Conservation (phyloP, 768 basidiomycete species). For the Trametes gibbosa region DNA sequence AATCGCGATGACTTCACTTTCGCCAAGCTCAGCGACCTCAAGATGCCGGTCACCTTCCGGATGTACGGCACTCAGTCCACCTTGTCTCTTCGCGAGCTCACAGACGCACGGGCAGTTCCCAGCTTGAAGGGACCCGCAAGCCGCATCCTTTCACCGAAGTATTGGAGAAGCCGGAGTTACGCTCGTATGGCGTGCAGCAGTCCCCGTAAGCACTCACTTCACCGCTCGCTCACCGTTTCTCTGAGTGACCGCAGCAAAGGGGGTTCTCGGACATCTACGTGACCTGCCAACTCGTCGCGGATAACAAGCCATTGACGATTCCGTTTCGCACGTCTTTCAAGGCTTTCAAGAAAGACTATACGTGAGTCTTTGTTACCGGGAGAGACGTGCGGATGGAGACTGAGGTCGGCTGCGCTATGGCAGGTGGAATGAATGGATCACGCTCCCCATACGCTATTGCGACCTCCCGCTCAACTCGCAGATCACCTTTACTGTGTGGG, state of each 20-base stretch:
- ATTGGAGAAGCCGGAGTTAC: constrained; percentile 76
- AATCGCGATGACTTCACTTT: constrained; percentile 90
- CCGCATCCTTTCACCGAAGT: constrained; percentile 74
- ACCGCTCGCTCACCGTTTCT: constrained; percentile 13
- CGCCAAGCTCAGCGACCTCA: constrained; percentile 86
- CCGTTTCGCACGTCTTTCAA: constrained; percentile 92
- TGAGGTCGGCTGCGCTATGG: background rate
- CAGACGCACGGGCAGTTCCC: constrained; percentile 51
- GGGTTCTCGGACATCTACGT: constrained; percentile 91
- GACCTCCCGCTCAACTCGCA: constrained; percentile 89
- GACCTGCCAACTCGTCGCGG: constrained; percentile 86
- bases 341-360: constrained; percentile 81
- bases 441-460: constrained; percentile 88
- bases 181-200: constrained; percentile 83
- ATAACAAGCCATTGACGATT: constrained; percentile 91
- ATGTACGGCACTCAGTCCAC: constrained; percentile 48
- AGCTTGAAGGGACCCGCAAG: constrained; percentile 79
- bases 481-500: constrained; percentile 94
- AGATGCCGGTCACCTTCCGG: constrained; percentile 81
- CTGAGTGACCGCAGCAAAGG: constrained; percentile 39
- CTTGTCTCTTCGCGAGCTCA: background rate
- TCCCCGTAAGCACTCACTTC: constrained; percentile 52
- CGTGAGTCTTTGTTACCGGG: constrained; percentile 40
- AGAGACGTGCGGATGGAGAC: too few species aligned
- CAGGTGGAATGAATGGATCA: constrained; percentile 96